A percentile compares a stretch with the other conserved stretches of the same genome.
phyloP scores from a whole-genome alignment of 208 protist genomes.

The Leptomonas pyrrhocoris region DNA sequence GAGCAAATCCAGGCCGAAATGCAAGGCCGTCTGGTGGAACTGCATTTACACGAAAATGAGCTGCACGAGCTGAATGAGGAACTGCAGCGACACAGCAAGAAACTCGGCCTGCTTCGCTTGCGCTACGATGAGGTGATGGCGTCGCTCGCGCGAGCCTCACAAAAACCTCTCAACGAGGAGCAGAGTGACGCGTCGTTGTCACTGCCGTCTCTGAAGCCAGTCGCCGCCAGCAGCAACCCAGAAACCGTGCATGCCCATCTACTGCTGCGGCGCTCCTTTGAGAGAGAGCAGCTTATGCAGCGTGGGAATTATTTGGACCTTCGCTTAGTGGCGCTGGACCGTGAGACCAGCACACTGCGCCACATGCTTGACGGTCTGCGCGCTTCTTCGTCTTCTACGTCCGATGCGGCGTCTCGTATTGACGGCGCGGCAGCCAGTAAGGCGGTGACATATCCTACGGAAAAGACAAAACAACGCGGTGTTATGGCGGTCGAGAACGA shows the following conservation, averaged over 20 bases:
- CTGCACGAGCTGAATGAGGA: conserved; percentile 49
- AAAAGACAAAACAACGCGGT: neutral
- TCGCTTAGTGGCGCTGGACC: conserved; percentile 63
- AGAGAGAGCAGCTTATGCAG: conserved; percentile 77
- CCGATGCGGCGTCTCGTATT: neutral
- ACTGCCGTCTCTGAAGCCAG: conserved; percentile 12
- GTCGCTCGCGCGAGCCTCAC: conserved; percentile 33
- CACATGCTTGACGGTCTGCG: conserved; percentile 56
- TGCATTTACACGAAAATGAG: conserved; percentile 70
- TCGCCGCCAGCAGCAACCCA: conserved; percentile 23
- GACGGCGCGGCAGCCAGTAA: neutral
- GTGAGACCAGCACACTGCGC: conserved; percentile 61
- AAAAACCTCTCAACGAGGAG: conserved; percentile 43
- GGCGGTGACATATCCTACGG: neutral
- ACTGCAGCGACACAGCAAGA: conserved; percentile 39
- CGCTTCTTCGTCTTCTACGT: neutral
- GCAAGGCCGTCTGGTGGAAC: conserved; percentile 49
- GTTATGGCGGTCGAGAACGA: neutral
- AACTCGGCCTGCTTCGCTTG: conserved; percentile 40
- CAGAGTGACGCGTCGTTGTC: neutral
- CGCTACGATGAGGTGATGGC: conserved; percentile 64
- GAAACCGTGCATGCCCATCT: conserved; percentile 73
- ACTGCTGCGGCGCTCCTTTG: conserved; percentile 63
- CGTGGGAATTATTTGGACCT: conserved; percentile 79
- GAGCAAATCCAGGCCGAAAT: conserved; percentile 46